Evolutionary conservation across 2,329 filamentous ascomycete genomes (phyloP), one percentile per base, ranked within the genome.

Genomic region (Beauveria scarabaeidicola): DNA sequence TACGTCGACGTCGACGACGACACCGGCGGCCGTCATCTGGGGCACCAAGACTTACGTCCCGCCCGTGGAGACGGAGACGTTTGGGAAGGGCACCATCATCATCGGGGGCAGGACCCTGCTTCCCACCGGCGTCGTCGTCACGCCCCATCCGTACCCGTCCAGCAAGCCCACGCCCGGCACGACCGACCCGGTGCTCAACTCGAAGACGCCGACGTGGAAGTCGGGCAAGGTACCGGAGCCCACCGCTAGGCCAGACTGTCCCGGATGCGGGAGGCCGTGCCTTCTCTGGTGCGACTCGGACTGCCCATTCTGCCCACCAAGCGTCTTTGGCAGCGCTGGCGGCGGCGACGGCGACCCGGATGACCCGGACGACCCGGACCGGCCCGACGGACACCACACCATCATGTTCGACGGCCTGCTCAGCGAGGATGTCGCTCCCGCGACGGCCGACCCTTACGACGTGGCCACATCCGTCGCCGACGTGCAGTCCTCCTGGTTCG

Each of bases 271-370:
- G 19, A 38, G 6, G 23, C 29, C 47, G 15, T 59, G 56, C n/a
- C 32, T 59, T 36, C 38, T 59, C n/a, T 59, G 46, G 27, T 59
- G 56, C 23, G 56, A 59, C 46, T 44, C 56, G 29, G 47, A 52
- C 56, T 59, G 56, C 32, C 56, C 56, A n/a, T 52, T 59, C 36
- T 59, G 46, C 21, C 56, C 56, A 17, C 56, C 56, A 19, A 44
- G 47, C 25, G 56, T 51, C 47, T 51, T 43, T 38, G 32, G 47
- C 36, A 17, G 46, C 44, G n/a, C 23, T 19, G 32, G 44, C 23
- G 27, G 40, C 36, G 56, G 46, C 40, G 46, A 41, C 19, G 19
- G n/a, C 23, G 47, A 59, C 46, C 46, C 38, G 40, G 47, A 59
- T 27, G 50, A 59, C 23, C 51, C 51, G 32, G 51, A 53, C 21